phyloP scores from a whole-genome alignment of 331 rosid species.

The Arachis monticola region DNA sequence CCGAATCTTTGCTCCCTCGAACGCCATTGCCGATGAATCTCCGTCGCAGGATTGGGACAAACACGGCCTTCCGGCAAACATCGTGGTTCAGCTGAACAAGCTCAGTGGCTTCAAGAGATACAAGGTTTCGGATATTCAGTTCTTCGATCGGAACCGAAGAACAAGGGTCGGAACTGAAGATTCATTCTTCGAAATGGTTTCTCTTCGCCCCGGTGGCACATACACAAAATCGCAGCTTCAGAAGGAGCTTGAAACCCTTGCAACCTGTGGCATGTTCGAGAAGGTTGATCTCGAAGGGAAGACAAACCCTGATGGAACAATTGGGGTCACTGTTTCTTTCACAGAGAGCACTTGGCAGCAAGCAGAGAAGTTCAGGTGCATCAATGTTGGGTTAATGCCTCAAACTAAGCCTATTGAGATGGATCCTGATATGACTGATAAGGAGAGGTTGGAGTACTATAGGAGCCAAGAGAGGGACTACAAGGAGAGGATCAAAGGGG shows the following conservation, averaged over 20 bases:
- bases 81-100: slow-evolving; percentile 76
- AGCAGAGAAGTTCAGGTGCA: slow-evolving; percentile 81
- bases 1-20: slow-evolving; percentile 51
- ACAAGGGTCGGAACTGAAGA: slow-evolving; percentile 73
- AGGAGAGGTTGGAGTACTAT: slow-evolving; percentile 78
- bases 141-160: slow-evolving; percentile 73
- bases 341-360: slow-evolving; percentile 92
- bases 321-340: slow-evolving; percentile 68
- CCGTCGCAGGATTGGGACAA: slow-evolving; percentile 80
- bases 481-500: slow-evolving; percentile 78
- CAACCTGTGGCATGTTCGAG: slow-evolving; percentile 95
- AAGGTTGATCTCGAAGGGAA: slow-evolving; percentile 94
- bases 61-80: slow-evolving; percentile 89
- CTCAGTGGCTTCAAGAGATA: slow-evolving; percentile 92
- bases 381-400: slow-evolving; percentile 82
- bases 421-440: slow-evolving; percentile 95
- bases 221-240: slow-evolving; percentile 89
- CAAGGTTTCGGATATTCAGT: slow-evolving; percentile 76
- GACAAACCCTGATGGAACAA: slow-evolving; percentile 78
- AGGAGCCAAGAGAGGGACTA: slow-evolving; percentile 84
- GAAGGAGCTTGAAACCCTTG: slow-evolving; percentile 81
- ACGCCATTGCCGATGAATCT: slow-evolving; percentile 71
- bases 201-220: slow-evolving; percentile 73
- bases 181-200: slow-evolving; percentile 92
- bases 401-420: slow-evolving; percentile 83